These are phyloP conservation scores for Capsella rubella DNA, from an alignment of 441 rosid genomes.

Conservation along the genomic window DNA sequence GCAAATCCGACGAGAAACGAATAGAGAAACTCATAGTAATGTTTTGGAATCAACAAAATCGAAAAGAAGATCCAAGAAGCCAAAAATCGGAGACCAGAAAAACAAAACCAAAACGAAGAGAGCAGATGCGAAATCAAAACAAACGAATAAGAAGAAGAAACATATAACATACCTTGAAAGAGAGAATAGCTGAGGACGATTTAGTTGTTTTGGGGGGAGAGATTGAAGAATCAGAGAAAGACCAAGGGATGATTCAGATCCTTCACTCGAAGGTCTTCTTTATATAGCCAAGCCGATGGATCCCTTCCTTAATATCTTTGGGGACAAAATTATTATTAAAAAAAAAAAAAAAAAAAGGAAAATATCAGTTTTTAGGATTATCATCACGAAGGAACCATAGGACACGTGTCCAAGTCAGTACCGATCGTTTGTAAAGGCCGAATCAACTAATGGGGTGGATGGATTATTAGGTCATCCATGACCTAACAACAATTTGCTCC, in stretches of 20 bases:
- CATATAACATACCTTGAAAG: slow-evolving; percentile 27
- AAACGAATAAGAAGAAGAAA: background rate
- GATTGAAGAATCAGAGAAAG: background rate
- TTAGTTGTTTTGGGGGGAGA: slow-evolving; percentile 6
- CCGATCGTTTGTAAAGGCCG: slow-evolving; percentile 29
- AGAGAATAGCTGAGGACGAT: background rate
- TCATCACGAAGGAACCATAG: background rate
- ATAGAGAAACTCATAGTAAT: background rate
- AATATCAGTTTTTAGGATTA: background rate
- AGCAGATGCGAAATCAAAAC: slow-evolving; percentile 6
- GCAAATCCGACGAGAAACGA: background rate
- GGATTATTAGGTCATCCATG: slow-evolving; percentile 40
- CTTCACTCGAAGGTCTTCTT: background rate
- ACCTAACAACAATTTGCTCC: background rate
- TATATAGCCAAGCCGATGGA: background rate
- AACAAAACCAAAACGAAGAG: background rate
- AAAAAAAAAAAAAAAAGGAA: background rate
- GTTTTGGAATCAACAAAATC: background rate
- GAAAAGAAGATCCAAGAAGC: background rate
- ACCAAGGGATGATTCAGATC: background rate
- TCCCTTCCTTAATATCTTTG: background rate
- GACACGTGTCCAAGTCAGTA: background rate
- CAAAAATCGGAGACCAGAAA: background rate
- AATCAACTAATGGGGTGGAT: slow-evolving; percentile 28
- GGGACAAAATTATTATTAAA: no score